A percentile compares a stretch with the other conserved stretches of the same genome.
phyloP scores from a whole-genome alignment of 441 rosid genomes.

The Theobroma grandiflorum region DNA sequence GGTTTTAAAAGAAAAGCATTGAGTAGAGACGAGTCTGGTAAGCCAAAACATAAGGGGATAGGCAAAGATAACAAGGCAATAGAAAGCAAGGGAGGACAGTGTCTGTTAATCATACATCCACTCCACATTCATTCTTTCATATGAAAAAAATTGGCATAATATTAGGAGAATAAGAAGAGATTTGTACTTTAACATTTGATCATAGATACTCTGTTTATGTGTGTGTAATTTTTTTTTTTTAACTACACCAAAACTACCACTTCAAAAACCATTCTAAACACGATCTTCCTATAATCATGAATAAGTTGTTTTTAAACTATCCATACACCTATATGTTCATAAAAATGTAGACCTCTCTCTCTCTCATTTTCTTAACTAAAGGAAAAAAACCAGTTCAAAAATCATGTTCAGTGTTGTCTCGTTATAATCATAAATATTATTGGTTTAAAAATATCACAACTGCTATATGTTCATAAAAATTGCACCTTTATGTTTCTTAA shows the following conservation, averaged over 20 bases:
- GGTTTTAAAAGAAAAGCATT: background rate
- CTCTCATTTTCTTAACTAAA: background rate
- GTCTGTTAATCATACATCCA: background rate
- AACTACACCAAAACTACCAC: background rate
- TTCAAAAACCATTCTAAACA: background rate
- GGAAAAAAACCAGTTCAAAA: background rate
- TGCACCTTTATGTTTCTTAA: background rate
- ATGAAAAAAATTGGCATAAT: background rate
- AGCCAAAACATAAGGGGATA: background rate
- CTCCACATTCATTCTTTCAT: conserved; percentile 3
- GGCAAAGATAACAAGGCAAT: background rate
- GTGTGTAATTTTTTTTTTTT: background rate
- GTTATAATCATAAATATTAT: background rate
- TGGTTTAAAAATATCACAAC: background rate
- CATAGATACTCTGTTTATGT: background rate
- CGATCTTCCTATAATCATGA: background rate
- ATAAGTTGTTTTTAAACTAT: background rate
- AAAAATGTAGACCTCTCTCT: background rate
- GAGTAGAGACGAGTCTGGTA: background rate
- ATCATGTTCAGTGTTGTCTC: background rate
- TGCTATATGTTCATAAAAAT: background rate
- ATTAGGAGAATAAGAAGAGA: background rate
- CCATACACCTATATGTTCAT: background rate
- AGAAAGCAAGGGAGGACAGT: background rate
- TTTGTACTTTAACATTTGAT: background rate